Base-by-base conservation (phyloP, 225 moss, liverwort and hornwort genomes). In the Sphagnum contortum region DNA sequence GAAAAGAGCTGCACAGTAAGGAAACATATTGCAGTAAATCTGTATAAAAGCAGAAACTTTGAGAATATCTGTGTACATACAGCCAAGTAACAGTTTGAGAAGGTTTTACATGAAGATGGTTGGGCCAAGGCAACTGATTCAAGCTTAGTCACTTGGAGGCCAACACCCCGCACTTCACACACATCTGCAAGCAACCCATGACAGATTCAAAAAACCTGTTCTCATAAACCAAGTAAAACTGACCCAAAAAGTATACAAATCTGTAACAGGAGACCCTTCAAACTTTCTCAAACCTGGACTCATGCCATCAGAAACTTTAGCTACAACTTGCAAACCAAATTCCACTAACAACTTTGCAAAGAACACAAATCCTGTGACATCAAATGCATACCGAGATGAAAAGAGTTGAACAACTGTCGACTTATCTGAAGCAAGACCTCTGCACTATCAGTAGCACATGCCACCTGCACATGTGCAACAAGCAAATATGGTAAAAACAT, bases 141-240 rank as follows among this genome's bases (percentile, higher is more conserved):
- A 69, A 98, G 82, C 74, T 85, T 85, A 51, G 98, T 85, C 55
- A 93, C 87, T 80, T 98, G 98, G 76, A 98, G 89, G 62, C 98
- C 98, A 29, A 98, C 85, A 47, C 98, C 98, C 54, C 93, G 91
- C 68, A 98, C 88, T 8, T 98, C 98, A 72, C 77, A 74, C 47
- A 89, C 89, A 66, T 98, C 93, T 98, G 87, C 70, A n/a, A n/a
- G n/a, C n/a, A n/a, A n/a, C 57, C 57, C 51, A 7, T 48, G 9
- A 71, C n/a, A 48, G 4, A 54, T 10, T 60, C 12, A 45, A 52
- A 63, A 49, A 6, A 3, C 12, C 8, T 5, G 6, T 58, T 8
- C 29, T 2, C 5, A 45, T 7, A 11, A n/a, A n/a, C n/a, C n/a
- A n/a, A n/a, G n/a, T n/a, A n/a, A n/a, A n/a, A n/a, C n/a, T n/a